phyloP scores from a whole-genome alignment of 202 grass and related monocot species.

The Setaria italica region DNA sequence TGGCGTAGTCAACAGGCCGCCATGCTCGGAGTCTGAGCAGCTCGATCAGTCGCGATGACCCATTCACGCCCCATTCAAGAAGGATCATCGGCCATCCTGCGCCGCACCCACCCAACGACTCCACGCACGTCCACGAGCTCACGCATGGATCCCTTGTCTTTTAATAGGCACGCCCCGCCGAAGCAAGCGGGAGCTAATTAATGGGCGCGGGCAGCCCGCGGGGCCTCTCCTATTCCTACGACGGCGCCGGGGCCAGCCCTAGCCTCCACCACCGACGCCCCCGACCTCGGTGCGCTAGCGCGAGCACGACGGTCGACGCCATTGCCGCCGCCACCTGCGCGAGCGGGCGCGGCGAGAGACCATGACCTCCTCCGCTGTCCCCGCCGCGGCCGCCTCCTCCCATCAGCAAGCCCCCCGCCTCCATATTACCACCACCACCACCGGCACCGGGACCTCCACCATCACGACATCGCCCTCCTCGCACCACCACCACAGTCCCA shows the following conservation, averaged over 20 bases:
- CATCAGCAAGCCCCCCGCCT: slow-evolving; percentile 10
- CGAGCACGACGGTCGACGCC: slow-evolving; percentile 4
- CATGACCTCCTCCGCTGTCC: slow-evolving; percentile 50
- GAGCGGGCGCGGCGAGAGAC: slow-evolving; percentile 1
- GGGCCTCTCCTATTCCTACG: slow-evolving; percentile 65
- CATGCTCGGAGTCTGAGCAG: neutral
- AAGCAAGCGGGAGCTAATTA: neutral
- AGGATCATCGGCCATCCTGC: neutral
- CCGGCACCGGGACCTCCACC: neutral
- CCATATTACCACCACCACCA: slow-evolving; percentile 31
- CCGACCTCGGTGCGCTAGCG: slow-evolving; percentile 40
- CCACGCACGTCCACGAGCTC: neutral
- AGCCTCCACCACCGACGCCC: slow-evolving; percentile 33
- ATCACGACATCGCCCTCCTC: neutral
- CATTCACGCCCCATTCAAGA: neutral
- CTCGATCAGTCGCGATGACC: neutral
- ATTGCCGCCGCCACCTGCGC: slow-evolving; percentile 15
- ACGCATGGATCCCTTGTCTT: slow-evolving; percentile 35
- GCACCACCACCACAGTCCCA: neutral
- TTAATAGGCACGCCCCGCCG: slow-evolving; percentile 47
- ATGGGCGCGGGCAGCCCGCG: slow-evolving; percentile 37
- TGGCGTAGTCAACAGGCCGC: neutral
- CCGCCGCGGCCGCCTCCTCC: neutral
- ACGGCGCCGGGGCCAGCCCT: slow-evolving; percentile 50
- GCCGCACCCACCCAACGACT: neutral